Evolutionary conservation across 768 basidiomycete genomes (phyloP).

Genomic region (Fibroporia radiculosa): DNA sequence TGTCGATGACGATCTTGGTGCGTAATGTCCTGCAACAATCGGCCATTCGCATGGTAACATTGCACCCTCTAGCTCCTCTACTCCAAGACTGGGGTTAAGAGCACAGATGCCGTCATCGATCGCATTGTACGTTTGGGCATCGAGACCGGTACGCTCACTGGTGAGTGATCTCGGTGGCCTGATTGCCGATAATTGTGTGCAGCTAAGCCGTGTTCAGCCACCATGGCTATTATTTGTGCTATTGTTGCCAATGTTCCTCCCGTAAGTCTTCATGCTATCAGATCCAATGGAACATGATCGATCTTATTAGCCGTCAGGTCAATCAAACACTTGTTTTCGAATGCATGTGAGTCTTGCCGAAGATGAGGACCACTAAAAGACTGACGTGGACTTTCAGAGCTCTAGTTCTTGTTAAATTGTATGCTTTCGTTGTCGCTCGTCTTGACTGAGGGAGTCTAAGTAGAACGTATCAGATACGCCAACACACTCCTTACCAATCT

Average conservation of each 20-base stretch:
- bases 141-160: slow-evolving; percentile 7
- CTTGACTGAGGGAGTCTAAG: too few relatives aligned
- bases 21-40: neutral
- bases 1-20: slow-evolving; percentile 5
- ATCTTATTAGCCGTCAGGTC: neutral
- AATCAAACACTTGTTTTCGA: neutral
- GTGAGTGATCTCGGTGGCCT: neutral
- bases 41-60: neutral
- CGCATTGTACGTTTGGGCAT: slow-evolving; percentile 4
- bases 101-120: slow-evolving; percentile 6
- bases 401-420: neutral
- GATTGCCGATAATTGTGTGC: neutral
- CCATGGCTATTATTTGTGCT: slow-evolving; percentile 3
- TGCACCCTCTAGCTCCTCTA: too few relatives aligned
- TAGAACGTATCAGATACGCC: neutral
- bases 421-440: neutral
- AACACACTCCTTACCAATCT: neutral
- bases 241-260: neutral
- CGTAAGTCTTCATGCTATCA: neutral
- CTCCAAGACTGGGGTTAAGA: slow-evolving; percentile 5
- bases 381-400: neutral
- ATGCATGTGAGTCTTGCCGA: neutral
- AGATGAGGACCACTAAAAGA: neutral
- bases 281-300: neutral
- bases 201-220: neutral